These are phyloP conservation scores for Conringia planisiliqua DNA, from an alignment of 345 rosid species.

Conservation along the genomic window DNA sequence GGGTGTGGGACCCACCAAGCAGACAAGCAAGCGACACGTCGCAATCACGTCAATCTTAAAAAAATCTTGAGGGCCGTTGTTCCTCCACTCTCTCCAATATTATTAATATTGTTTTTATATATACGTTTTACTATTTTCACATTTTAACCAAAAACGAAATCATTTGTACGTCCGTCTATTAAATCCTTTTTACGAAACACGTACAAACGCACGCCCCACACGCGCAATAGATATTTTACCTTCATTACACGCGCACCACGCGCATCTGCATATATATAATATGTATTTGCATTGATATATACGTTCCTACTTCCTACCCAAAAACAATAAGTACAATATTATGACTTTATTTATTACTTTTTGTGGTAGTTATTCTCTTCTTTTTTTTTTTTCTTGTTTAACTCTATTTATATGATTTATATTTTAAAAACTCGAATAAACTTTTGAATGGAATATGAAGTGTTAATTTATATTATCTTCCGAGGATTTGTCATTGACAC, in stretches of 20 bases:
- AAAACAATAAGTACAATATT: not conserved
- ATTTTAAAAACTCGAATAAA: not conserved
- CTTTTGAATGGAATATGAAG: not conserved
- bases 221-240: not conserved
- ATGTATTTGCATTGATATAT: not conserved
- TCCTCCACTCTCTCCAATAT: slow-evolving; percentile 23
- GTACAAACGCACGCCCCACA: slow-evolving; percentile 4
- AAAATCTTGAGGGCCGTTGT: slow-evolving; percentile 28
- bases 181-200: slow-evolving; percentile 14
- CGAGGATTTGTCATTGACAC: not conserved
- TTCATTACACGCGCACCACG: not conserved
- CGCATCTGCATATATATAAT: not conserved
- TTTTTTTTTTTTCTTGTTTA: not conserved
- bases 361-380: not conserved
- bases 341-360: not conserved
- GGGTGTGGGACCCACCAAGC: slow-evolving; percentile 2
- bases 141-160: slow-evolving; percentile 25
- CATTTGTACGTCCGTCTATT: slow-evolving; percentile 5
- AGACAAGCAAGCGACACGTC: slow-evolving; percentile 38
- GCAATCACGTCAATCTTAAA: slow-evolving; percentile 29
- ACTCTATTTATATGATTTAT: not conserved
- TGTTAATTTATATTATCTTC: slow-evolving; percentile 3
- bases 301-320: not conserved
- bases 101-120: not conserved
- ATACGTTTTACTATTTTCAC: not conserved